These are phyloP conservation scores for Phytophthora pini DNA, from an alignment of 352 stramenopile species.

Conservation along the genomic window DNA sequence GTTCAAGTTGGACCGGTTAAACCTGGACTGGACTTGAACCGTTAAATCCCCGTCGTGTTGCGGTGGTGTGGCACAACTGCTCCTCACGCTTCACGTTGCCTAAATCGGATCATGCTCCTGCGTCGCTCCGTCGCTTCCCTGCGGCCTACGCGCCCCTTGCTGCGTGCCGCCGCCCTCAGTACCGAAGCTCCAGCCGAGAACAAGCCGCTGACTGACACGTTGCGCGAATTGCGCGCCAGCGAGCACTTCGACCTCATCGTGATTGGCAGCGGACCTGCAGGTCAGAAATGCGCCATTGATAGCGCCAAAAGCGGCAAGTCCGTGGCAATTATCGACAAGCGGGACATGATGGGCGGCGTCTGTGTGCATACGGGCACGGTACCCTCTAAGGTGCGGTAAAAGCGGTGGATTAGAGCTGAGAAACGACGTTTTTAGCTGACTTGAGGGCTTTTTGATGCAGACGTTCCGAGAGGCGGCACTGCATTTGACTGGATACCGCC, in stretches of 20 bases:
- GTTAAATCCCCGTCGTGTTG: constrained; percentile 20
- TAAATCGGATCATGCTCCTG: constrained; percentile 18
- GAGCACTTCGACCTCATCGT: constrained; percentile 92
- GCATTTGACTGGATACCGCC: constrained; percentile 88
- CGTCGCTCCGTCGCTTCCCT: constrained; percentile 30
- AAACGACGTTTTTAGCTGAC: constrained; percentile 4
- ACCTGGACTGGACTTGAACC: constrained; percentile 11
- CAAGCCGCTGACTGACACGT: constrained; percentile 62
- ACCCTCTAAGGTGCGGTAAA: constrained; percentile 68
- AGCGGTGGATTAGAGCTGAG: background rate
- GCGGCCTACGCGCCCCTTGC: constrained; percentile 4
- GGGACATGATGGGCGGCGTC: constrained; percentile 87
- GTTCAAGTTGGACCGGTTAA: constrained; percentile 20
- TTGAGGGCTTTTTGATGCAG: constrained; percentile 26
- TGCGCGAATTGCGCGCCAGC: constrained; percentile 83
- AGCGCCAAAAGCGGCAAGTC: constrained; percentile 86
- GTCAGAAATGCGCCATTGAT: constrained; percentile 92
- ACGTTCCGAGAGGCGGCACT: constrained; percentile 92
- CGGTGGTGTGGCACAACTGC: constrained; percentile 27
- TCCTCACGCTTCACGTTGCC: constrained; percentile 13
- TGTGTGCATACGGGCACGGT: constrained; percentile 92
- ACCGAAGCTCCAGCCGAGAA: constrained; percentile 2
- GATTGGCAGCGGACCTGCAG: constrained; percentile 87
- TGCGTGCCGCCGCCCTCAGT: constrained; percentile 22
- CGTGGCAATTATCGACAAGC: constrained; percentile 91